Evolutionary conservation across 1,284 basidiomycete genomes (phyloP).

Genomic region (Marasmius fiardii): DNA sequence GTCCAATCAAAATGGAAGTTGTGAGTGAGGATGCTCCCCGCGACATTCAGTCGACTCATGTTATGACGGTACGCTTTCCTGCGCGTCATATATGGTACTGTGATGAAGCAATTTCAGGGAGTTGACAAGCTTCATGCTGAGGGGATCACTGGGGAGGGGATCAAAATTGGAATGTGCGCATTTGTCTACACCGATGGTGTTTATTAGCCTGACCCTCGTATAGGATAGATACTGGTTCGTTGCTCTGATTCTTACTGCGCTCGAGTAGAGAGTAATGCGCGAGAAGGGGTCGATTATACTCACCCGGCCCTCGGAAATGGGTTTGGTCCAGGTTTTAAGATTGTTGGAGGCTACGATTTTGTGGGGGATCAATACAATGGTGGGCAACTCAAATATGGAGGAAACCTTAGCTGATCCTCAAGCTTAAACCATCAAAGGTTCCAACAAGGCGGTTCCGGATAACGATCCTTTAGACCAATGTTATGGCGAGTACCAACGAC

Average conservation of each 20-base stretch:
- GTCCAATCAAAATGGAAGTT: not conserved
- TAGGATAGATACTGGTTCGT: constrained; percentile 12
- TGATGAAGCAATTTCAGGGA: too few relatives aligned
- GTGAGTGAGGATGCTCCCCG: not conserved
- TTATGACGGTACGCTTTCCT: not conserved
- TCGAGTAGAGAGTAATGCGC: too few relatives aligned
- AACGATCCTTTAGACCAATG: constrained; percentile 34
- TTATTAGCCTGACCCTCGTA: not conserved
- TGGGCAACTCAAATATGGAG: too few relatives aligned
- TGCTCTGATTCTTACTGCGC: too few relatives aligned
- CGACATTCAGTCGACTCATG: not conserved
- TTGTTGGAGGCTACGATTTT: constrained; percentile 43
- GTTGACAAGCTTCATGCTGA: constrained; percentile 48
- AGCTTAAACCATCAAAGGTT: constrained; percentile 18
- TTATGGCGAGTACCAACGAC: constrained; percentile 23
- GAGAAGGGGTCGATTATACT: constrained; percentile 47
- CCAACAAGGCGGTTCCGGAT: constrained; percentile 34
- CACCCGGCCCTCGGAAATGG: constrained; percentile 52
- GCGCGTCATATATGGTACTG: not conserved
- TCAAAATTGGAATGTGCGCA: constrained; percentile 47
- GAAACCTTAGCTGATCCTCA: too few relatives aligned
- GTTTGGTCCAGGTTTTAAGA: constrained; percentile 46
- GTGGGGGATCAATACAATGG: constrained; percentile 38
- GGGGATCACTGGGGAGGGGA: constrained; percentile 47
- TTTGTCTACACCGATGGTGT: not conserved